phyloP scores from a whole-genome alignment of 78 protist genomes.

The Dictyostelium intermedium region DNA sequence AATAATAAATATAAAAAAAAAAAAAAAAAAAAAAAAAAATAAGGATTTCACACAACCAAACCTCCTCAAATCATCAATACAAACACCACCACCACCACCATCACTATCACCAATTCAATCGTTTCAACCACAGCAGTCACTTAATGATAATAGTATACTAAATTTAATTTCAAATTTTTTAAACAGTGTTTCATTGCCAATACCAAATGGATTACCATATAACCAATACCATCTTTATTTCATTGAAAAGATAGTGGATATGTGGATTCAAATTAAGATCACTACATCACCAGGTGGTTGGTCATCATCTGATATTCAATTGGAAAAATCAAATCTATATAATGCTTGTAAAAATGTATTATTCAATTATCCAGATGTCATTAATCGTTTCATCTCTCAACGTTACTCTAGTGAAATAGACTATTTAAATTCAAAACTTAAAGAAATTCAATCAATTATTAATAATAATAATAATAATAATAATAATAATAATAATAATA shows the following conservation, averaged over 20 bases:
- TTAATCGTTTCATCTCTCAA: neutral
- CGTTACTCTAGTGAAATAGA: neutral
- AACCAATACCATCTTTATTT: neutral
- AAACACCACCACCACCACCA: neutral
- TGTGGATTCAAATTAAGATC: neutral
- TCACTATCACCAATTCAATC: neutral
- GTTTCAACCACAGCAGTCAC: neutral
- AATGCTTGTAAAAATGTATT: neutral
- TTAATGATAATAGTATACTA: neutral
- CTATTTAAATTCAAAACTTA: neutral
- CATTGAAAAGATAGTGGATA: neutral
- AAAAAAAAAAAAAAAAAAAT: too few species aligned
- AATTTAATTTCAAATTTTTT: neutral
- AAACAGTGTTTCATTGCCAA: neutral
- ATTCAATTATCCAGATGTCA: neutral
- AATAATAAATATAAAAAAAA: too few species aligned
- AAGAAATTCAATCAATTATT: neutral
- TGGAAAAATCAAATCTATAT: neutral
- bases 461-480: neutral
- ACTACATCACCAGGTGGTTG: neutral
- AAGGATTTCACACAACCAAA: too few species aligned
- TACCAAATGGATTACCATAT: neutral
- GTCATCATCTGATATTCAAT: neutral
- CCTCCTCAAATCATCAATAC: neutral
- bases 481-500: neutral